Conservation (phyloP, 306 rosid species). For the Prunus campanulata region DNA sequence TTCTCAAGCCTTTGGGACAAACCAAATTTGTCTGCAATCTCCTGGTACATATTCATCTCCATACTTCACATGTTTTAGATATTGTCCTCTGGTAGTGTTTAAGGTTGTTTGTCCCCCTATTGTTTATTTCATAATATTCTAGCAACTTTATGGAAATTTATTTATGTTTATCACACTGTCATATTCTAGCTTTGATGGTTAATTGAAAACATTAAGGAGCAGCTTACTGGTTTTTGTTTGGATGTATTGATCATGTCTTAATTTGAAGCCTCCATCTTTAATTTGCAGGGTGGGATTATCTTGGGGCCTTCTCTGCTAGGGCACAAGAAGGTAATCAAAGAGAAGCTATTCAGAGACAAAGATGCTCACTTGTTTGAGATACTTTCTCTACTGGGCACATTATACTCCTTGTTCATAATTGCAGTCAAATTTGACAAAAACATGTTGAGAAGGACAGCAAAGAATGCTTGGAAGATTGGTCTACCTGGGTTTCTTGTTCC, state of each 20-base stretch:
- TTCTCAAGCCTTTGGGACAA: conserved; percentile 52
- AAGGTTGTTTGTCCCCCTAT: too few relatives aligned
- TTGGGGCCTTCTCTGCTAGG: conserved; percentile 36
- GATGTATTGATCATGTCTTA: too few relatives aligned
- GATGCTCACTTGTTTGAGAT: not conserved
- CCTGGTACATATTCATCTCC: conserved; percentile 20
- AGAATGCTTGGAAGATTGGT: conserved; percentile 27
- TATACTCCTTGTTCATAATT: conserved; percentile 22
- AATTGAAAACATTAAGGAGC: too few relatives aligned
- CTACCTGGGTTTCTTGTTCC: not conserved
- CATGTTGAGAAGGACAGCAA: conserved; percentile 2
- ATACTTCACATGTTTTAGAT: not conserved
- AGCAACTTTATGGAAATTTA: too few relatives aligned
- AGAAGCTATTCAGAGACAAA: not conserved
- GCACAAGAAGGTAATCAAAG: not conserved
- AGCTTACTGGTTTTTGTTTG: too few relatives aligned
- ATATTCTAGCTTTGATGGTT: too few relatives aligned
- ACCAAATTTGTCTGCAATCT: conserved; percentile 49
- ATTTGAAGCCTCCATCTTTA: too few relatives aligned
- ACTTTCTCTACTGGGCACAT: not conserved
- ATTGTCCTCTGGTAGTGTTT: not conserved
- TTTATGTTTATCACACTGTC: too few relatives aligned
- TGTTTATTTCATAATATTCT: too few relatives aligned
- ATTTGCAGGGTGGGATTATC: conserved; percentile 31
- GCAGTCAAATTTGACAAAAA: conserved; percentile 24